Evolutionary conservation across 805 yeast genomes (phyloP).

Genomic region (Scheffersomyces coipomensis): DNA sequence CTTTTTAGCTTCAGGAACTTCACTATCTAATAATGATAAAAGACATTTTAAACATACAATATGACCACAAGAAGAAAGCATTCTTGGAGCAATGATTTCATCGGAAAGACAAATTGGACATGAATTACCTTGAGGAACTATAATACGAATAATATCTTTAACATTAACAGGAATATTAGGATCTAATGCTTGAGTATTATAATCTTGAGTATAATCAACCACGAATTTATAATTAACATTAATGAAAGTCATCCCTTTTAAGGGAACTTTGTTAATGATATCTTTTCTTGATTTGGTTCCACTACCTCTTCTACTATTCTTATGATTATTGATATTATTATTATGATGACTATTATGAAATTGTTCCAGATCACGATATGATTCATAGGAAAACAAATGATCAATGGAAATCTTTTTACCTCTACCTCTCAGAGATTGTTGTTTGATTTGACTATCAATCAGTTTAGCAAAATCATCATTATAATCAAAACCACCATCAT

Average conservation of each 20-base stretch:
- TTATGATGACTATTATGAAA: conserved; percentile 16
- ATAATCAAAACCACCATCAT: background rate
- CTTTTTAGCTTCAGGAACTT: conserved; percentile 37
- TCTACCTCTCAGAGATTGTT: conserved; percentile 9
- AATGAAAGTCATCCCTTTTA: conserved; percentile 66
- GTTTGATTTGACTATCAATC: conserved; percentile 13
- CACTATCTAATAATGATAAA: conserved; percentile 64
- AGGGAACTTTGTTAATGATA: conserved; percentile 32
- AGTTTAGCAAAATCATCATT: conserved; percentile 8
- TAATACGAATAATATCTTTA: conserved; percentile 62
- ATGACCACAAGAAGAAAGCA: conserved; percentile 91
- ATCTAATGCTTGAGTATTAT: conserved; percentile 58
- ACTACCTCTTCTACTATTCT: conserved; percentile 11
- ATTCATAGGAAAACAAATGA: conserved; percentile 61
- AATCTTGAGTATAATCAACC: conserved; percentile 62
- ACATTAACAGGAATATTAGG: conserved; percentile 74
- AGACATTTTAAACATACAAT: conserved; percentile 83
- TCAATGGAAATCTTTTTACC: conserved; percentile 33
- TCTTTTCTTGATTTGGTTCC: conserved; percentile 7
- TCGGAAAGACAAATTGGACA: conserved; percentile 93
- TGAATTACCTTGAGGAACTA: conserved; percentile 72
- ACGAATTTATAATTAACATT: conserved; percentile 85
- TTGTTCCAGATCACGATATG: conserved; percentile 37
- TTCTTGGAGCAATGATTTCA: conserved; percentile 86
- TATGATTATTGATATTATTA: conserved; percentile 15